Evolutionary conservation across 2,329 filamentous ascomycete species (phyloP).

Genomic region (Cadophora gregata): DNA sequence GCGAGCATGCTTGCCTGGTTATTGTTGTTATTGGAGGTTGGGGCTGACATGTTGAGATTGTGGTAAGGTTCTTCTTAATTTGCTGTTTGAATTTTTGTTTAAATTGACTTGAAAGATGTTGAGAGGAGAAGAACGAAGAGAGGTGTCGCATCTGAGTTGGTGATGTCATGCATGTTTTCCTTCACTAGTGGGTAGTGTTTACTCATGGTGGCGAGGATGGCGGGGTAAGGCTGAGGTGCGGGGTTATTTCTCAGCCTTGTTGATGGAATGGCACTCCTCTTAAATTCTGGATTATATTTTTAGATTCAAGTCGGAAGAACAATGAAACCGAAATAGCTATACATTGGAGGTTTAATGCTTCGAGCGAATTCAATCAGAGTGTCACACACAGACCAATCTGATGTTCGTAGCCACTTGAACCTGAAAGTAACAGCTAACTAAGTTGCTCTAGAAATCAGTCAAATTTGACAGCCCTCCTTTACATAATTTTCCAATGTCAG

Average conservation of each 20-base stretch:
- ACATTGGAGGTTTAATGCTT: too few relatives aligned
- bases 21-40: constrained; percentile 17
- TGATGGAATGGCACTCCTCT: not conserved
- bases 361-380: too few relatives aligned
- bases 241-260: not conserved
- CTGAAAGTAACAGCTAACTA: too few relatives aligned
- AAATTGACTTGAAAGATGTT: not conserved
- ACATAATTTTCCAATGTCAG: too few relatives aligned
- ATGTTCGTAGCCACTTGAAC: too few relatives aligned
- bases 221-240: constrained; percentile 5
- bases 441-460: too few relatives aligned
- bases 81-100: not conserved
- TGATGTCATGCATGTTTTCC: constrained; percentile 3
- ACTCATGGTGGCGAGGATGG: not conserved
- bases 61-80: not conserved
- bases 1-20: constrained; percentile 62
- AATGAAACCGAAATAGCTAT: too few relatives aligned
- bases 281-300: too few relatives aligned
- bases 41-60: constrained; percentile 24
- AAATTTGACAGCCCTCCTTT: too few relatives aligned
- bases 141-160: not conserved
- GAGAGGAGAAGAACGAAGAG: not conserved
- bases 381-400: too few relatives aligned
- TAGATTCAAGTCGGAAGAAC: too few relatives aligned
- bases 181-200: not conserved